Evolutionary conservation across 768 basidiomycete genomes (phyloP).

Genomic region (Xerocomellus dryophilus): DNA sequence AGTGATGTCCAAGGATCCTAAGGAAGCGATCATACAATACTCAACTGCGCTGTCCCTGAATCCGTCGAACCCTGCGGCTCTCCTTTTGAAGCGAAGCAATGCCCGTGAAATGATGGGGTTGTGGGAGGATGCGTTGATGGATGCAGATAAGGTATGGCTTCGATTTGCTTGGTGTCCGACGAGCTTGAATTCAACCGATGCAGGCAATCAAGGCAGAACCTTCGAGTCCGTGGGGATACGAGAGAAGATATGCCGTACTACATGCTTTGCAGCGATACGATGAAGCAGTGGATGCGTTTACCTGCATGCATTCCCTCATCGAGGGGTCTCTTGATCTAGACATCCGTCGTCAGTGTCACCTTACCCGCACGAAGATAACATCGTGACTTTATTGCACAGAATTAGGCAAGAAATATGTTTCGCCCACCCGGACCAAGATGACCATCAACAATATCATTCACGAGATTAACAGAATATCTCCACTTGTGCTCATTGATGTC

Average conservation of each 20-base stretch:
- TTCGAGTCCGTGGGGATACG: too few relatives aligned
- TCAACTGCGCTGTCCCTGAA: conserved; percentile 5
- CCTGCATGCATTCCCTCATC: background rate
- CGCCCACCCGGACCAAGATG: background rate
- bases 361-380: rapidly evolving
- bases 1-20: background rate
- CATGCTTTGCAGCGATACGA: background rate
- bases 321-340: background rate
- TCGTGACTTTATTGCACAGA: background rate
- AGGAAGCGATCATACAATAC: conserved; percentile 6
- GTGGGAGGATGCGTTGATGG: conserved; percentile 1
- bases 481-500: background rate
- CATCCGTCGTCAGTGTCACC: background rate
- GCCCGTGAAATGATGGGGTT: background rate
- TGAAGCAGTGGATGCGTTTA: background rate
- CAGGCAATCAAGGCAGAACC: too few relatives aligned
- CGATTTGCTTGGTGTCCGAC: too few relatives aligned
- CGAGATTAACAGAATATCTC: background rate
- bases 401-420: background rate
- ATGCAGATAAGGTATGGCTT: conserved; percentile 2
- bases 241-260: too few relatives aligned
- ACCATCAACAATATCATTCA: background rate
- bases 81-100: conserved; percentile 9
- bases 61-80: background rate
- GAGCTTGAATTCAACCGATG: too few relatives aligned